Percentiles rank a stretch among this genome's conserved stretches.
Conservation (phyloP, 1,284 basidiomycete genomes). For the Trametes pubescens region DNA sequence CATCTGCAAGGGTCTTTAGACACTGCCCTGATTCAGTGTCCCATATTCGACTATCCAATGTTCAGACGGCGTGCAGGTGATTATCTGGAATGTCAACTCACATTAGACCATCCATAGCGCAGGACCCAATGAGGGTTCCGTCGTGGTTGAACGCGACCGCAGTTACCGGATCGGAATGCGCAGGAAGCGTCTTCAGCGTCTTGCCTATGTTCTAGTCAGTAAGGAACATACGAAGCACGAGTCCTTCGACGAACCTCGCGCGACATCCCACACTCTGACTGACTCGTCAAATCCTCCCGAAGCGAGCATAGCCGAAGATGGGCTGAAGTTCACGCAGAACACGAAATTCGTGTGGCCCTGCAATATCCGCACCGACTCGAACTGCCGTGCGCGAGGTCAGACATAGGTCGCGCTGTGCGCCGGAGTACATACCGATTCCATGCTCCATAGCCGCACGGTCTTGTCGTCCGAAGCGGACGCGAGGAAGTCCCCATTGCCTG, state of each 20-base stretch:
- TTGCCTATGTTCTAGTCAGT: conserved; percentile 58
- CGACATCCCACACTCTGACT: conserved; percentile 95
- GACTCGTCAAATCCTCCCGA: conserved; percentile 96
- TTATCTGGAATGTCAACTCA: conserved; percentile 51
- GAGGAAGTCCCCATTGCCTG: conserved; percentile 79
- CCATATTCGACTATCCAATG: conserved; percentile 85
- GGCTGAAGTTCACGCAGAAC: conserved; percentile 92
- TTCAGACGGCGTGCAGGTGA: conserved; percentile 5
- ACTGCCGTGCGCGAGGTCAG: conserved; percentile 48
- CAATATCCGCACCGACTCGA: conserved; percentile 65
- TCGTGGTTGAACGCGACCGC: conserved; percentile 94
- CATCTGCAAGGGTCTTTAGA: conserved; percentile 95
- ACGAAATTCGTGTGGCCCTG: conserved; percentile 93
- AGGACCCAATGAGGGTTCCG: conserved; percentile 92
- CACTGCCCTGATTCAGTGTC: conserved; percentile 97
- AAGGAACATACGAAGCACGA: background rate
- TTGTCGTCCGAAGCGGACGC: conserved; percentile 94
- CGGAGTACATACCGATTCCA: conserved; percentile 61
- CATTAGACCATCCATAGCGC: conserved; percentile 97
- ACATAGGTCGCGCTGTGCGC: background rate
- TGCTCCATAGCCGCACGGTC: conserved; percentile 82
- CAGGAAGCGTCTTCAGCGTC: conserved; percentile 84
- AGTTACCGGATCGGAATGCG: conserved; percentile 97
- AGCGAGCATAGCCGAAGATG: conserved; percentile 87
- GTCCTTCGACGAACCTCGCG: conserved; percentile 64